phyloP scores from a whole-genome alignment of 2,329 filamentous ascomycete genomes.

The Fusarium pseudocircinatum region DNA sequence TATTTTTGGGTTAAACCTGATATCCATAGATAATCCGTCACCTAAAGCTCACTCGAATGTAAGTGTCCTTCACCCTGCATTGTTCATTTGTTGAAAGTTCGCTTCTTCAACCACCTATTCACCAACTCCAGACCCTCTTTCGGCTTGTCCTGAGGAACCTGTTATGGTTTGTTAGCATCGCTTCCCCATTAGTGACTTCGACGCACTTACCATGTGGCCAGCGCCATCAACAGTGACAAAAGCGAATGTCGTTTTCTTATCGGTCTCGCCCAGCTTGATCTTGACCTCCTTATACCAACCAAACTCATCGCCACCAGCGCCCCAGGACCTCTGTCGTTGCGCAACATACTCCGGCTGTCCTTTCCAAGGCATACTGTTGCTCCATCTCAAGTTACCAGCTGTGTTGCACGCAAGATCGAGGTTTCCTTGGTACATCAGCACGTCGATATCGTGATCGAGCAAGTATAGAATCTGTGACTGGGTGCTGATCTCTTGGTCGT shows the following conservation, averaged over 20 bases:
- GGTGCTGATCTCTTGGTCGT: conserved; percentile 17
- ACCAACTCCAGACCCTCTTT: conserved; percentile 5
- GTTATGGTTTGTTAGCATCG: accelerated
- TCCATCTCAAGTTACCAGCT: conserved; percentile 33
- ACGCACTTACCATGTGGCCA: conserved; percentile 26
- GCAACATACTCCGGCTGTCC: conserved; percentile 35
- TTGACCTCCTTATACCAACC: conserved; percentile 31
- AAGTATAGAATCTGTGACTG: conserved; percentile 14
- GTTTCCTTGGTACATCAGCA: conserved; percentile 34
- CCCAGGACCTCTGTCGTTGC: conserved; percentile 10
- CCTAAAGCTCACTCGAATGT: too few relatives aligned
- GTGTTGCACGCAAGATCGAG: conserved; percentile 36
- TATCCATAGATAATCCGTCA: too few relatives aligned
- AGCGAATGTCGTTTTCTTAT: conserved; percentile 10
- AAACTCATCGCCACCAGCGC: conserved; percentile 2
- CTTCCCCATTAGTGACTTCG: too few relatives aligned
- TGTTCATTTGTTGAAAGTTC: neutral
- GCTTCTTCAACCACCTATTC: conserved; percentile 17
- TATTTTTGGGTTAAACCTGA: too few relatives aligned
- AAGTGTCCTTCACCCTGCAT: too few relatives aligned
- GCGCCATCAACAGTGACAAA: conserved; percentile 29
- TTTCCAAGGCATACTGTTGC: conserved; percentile 18
- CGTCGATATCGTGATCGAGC: conserved; percentile 11
- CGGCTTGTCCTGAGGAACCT: conserved; percentile 17
- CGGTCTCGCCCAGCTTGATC: neutral